Evolutionary conservation across 2,329 filamentous ascomycete species (phyloP).

Genomic region (Onygena corvina): DNA sequence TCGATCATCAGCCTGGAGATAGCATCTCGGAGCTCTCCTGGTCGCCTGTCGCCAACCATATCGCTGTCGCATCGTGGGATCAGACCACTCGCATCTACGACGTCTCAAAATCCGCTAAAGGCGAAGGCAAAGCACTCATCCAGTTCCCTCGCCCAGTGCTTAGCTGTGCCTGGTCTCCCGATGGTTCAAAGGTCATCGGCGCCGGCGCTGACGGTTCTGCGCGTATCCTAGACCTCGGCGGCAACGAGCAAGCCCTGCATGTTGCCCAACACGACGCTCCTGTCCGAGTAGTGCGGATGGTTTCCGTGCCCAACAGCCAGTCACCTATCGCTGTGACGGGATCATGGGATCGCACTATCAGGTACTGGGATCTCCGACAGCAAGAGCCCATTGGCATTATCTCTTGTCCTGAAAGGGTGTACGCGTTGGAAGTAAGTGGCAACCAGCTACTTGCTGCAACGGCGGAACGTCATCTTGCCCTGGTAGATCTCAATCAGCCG

Average conservation of each 20-base stretch:
- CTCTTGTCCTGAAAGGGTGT: constrained; percentile 45
- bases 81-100: constrained; percentile 97
- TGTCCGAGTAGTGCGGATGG: constrained; percentile 65
- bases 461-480: constrained; percentile 89
- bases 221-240: constrained; percentile 68
- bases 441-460: constrained; percentile 83
- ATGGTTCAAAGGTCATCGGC: constrained; percentile 77
- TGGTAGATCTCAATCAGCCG: constrained; percentile 80
- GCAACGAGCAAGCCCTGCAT: constrained; percentile 45
- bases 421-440: constrained; percentile 81
- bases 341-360: constrained; percentile 48
- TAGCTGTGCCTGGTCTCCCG: constrained; percentile 76
- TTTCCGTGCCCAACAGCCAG: constrained; percentile 45
- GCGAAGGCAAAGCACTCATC: constrained; percentile 71
- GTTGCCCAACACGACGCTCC: constrained; percentile 75
- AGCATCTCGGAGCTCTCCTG: constrained; percentile 80
- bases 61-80: constrained; percentile 90
- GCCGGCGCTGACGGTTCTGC: constrained; percentile 83
- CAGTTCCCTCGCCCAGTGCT: constrained; percentile 77
- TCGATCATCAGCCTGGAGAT: constrained; percentile 70
- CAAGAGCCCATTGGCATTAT: constrained; percentile 35
- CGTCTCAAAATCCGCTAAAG: constrained; percentile 62
- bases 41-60: constrained; percentile 61
- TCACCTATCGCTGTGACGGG: constrained; percentile 76
- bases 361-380: constrained; percentile 46